phyloP scores from a whole-genome alignment of 768 basidiomycete genomes.

The Boletus subparvulus region DNA sequence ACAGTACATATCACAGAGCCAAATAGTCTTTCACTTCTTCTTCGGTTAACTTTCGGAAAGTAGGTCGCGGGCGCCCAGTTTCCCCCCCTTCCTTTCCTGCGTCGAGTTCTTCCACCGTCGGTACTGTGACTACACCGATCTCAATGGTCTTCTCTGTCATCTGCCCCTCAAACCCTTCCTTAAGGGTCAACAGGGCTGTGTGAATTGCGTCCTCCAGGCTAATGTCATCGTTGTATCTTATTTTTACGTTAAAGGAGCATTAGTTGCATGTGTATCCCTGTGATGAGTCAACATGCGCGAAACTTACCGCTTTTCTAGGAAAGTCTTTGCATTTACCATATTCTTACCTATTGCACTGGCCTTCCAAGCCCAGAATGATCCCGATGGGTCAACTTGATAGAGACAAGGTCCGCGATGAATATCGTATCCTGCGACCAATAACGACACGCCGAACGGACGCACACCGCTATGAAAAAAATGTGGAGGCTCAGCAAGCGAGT shows the following conservation, averaged over 20 bases:
- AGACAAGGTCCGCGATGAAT: conserved; percentile 90
- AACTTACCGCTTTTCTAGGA: conserved; percentile 93
- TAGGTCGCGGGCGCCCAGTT: conserved; percentile 73
- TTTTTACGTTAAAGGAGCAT: conserved; percentile 43
- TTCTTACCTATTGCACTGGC: conserved; percentile 99
- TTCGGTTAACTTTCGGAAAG: conserved; percentile 93
- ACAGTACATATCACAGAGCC: conserved; percentile 58
- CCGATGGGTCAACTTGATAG: conserved; percentile 98
- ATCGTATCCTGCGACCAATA: conserved; percentile 98
- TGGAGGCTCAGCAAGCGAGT: conserved; percentile 30
- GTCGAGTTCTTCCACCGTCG: conserved; percentile 57
- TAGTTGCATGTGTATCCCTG: conserved; percentile 14
- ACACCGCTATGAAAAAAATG: conserved; percentile 74
- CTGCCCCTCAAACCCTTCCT: conserved; percentile 99
- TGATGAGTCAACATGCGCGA: conserved; percentile 25
- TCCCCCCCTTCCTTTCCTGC: conserved; percentile 67
- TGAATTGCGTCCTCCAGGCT: conserved; percentile 98
- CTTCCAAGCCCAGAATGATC: conserved; percentile 99
- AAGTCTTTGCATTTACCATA: conserved; percentile 99
- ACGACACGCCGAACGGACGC: conserved; percentile 96
- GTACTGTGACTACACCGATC: conserved; percentile 93
- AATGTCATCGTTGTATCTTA: conserved; percentile 97
- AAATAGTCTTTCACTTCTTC: conserved; percentile 97
- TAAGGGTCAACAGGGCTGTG: conserved; percentile 94
- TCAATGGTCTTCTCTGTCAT: conserved; percentile 99